Percentiles rank a stretch among this genome's conserved stretches.
phyloP scores from a whole-genome alignment of 2,329 filamentous ascomycete species.

The Proliferodiscus dingleyae region DNA sequence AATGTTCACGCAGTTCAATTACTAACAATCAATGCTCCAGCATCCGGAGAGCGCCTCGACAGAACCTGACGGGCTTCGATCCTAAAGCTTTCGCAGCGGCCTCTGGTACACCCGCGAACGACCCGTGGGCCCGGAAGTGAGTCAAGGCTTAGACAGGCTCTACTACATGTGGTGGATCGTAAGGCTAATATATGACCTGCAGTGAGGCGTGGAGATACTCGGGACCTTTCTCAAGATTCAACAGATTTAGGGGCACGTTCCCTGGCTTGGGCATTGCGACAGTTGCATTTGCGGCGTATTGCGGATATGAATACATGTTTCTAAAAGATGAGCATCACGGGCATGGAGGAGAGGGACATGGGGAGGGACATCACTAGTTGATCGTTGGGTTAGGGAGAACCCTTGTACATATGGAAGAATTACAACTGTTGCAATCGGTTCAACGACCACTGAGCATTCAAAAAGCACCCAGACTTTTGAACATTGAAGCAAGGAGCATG shows the following conservation, averaged over 20 bases:
- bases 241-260: slow-evolving; percentile 81
- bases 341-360: slow-evolving; percentile 45
- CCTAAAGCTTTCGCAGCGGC: slow-evolving; percentile 72
- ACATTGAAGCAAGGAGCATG: too few species aligned
- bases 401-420: slow-evolving; percentile 37
- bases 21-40: slow-evolving; percentile 20
- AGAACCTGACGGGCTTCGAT: slow-evolving; percentile 91
- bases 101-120: slow-evolving; percentile 55
- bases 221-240: slow-evolving; percentile 80
- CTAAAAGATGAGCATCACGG: slow-evolving; percentile 64
- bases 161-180: background rate
- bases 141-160: slow-evolving; percentile 30
- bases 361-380: slow-evolving; percentile 53
- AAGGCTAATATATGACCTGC: slow-evolving; percentile 48
- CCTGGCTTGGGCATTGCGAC: slow-evolving; percentile 90
- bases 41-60: slow-evolving; percentile 36
- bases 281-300: slow-evolving; percentile 86
- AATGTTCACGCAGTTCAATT: background rate
- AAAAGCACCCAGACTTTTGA: too few species aligned
- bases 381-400: slow-evolving; percentile 7
- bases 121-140: slow-evolving; percentile 62
- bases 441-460: too few species aligned
- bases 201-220: slow-evolving; percentile 96
- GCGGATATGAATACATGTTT: slow-evolving; percentile 85
- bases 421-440: too few species aligned